These are phyloP conservation scores for Straminergon stramineum DNA, from an alignment of 225 moss, liverwort and hornwort species.

Conservation along the genomic window DNA sequence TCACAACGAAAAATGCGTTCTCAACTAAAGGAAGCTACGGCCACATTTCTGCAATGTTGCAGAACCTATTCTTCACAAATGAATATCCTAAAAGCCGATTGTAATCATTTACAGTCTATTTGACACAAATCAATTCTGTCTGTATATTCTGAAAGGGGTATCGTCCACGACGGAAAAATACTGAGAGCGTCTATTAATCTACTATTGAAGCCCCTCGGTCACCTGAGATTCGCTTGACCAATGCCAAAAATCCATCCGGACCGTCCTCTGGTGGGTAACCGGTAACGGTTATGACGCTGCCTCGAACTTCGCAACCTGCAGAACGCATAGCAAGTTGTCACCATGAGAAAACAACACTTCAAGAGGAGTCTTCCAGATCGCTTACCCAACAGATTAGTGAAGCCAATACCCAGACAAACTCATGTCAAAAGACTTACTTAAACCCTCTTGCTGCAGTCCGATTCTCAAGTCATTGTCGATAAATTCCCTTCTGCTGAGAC, in stretches of 20 bases:
- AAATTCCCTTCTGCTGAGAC: background rate
- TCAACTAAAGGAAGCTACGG: background rate
- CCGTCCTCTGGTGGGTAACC: background rate
- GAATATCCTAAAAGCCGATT: background rate
- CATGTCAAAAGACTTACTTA: background rate
- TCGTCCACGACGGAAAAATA: background rate
- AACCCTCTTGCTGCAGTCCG: fast-evolving
- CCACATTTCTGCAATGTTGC: background rate
- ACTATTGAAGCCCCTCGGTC: background rate
- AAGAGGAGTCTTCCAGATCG: background rate
- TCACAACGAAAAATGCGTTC: background rate
- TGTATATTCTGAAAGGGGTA: background rate
- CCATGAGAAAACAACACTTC: background rate
- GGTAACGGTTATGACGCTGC: background rate
- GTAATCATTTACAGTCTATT: too few species aligned
- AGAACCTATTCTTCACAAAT: background rate
- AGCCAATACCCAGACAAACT: background rate
- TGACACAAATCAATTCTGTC: background rate
- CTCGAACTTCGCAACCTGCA: background rate
- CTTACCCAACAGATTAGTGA: background rate
- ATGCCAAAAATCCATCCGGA: background rate
- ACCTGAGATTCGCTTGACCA: background rate
- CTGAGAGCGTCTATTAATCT: background rate
- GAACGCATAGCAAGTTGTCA: background rate
- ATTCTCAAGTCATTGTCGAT: background rate